Percentiles rank a stretch among this genome's conserved stretches.
These are phyloP conservation scores for Diphasiastrum complanatum DNA, from an alignment of 83 land plant genomes.

Conservation along the genomic window DNA sequence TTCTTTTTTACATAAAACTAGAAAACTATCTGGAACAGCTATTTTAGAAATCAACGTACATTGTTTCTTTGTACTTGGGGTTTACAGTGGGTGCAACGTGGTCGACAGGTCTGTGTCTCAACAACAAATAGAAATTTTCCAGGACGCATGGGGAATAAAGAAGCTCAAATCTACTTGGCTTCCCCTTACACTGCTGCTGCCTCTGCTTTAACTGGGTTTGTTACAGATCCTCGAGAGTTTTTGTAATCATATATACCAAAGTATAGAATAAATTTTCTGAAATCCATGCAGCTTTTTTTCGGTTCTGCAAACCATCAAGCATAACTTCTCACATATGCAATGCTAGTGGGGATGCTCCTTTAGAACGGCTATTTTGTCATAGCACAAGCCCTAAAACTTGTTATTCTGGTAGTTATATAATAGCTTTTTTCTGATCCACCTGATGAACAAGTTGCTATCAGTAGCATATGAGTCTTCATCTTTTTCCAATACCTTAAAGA, in stretches of 20 bases:
- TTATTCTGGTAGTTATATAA: no score
- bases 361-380: no score
- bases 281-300: no score
- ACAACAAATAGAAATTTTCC: conserved; percentile 97
- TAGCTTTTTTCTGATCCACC: no score
- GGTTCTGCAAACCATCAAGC: no score
- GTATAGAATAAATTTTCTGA: no score
- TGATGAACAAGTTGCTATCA: no score
- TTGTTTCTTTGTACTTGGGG: not conserved
- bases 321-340: no score
- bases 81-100: conserved; percentile 17
- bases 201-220: conserved; percentile 90
- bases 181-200: conserved; percentile 97
- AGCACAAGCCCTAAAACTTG: no score
- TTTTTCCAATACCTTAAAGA: no score
- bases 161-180: conserved; percentile 92
- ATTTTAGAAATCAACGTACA: not conserved
- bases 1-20: conserved; percentile 1
- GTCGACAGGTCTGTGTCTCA: conserved; percentile 95
- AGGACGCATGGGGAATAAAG: conserved; percentile 95
- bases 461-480: no score
- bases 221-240: conserved; percentile 88
- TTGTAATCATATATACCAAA: conserved; percentile 27
- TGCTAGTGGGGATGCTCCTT: no score
- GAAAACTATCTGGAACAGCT: not conserved